phyloP scores from a whole-genome alignment of 306 rosid species.

The Vicia sativa region DNA sequence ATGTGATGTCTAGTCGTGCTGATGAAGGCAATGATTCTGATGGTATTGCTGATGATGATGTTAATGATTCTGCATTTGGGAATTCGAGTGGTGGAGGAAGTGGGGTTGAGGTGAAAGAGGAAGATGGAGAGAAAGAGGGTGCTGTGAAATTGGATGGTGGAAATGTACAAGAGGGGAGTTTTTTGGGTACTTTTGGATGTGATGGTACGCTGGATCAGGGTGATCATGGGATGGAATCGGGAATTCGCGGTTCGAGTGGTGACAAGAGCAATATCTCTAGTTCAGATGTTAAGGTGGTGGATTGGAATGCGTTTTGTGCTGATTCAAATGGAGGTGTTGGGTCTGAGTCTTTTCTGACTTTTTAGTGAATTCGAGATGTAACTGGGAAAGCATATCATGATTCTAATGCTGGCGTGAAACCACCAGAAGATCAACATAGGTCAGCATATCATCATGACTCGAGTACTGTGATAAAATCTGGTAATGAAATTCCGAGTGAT shows the following conservation, averaged over 20 bases:
- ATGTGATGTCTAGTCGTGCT: constrained; percentile 27
- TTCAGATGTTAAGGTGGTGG: constrained; percentile 73
- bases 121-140: constrained; percentile 34
- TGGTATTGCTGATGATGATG: constrained; percentile 38
- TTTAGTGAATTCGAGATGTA: constrained; percentile 59
- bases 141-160: constrained; percentile 41
- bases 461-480: constrained; percentile 40
- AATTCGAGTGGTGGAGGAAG: constrained; percentile 37
- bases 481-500: constrained; percentile 45
- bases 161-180: constrained; percentile 41
- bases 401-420: constrained; percentile 41
- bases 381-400: constrained; percentile 36
- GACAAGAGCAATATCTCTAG: constrained; percentile 32
- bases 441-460: constrained; percentile 15
- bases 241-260: constrained; percentile 25
- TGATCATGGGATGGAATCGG: constrained; percentile 44
- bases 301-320: constrained; percentile 71
- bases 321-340: constrained; percentile 60
- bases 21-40: constrained; percentile 52
- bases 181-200: constrained; percentile 20
- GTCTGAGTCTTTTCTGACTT: constrained; percentile 72
- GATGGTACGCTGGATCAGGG: constrained; percentile 24
- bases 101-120: constrained; percentile 35
- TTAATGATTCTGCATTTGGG: constrained; percentile 38
- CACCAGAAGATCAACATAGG: constrained; percentile 33